Base-by-base conservation (phyloP, 805 yeast species). In the Candida broadrunensis region DNA sequence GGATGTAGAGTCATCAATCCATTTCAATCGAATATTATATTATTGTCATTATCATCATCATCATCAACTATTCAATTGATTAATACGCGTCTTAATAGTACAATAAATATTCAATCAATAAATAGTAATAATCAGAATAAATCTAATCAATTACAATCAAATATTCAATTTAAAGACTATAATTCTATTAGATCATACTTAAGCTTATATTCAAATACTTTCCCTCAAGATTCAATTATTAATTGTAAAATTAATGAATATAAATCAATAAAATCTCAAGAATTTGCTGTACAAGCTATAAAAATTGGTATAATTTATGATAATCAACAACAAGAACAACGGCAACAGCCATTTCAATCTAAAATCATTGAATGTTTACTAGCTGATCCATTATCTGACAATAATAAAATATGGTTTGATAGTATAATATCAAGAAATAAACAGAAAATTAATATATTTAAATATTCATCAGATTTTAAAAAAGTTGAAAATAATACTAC, bases 381-480 rank as follows among this genome's bases (percentile, higher is more conserved):
- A 30, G 67, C 74, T 1, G 74, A 70, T 41, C 75, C 75, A 5
- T 53, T 70, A 37, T 57, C 74, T 12, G 51, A 47, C 11, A 49
- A 48, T 11, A 66, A 62, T 42, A 43, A 51, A 17, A n/a, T 25
- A 12, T 66, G 73, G 73, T 63, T 60, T 19, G 36, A 52, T n/a
- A 36, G 46, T 20, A 43, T 70, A 4, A 48, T 33, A 6, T 33
- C 37, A 3, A 52, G 75, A 34, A 21, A 50, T 15, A 41, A 52
- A 9, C 23, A 39, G 1, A 41, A 42, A 8, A 58, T 54, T 33
- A 56, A 56, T 38, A 37, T 39, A 9, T 59, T 67, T 37, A 35
- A 37, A 5, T 59, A 50, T 29, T 42, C 43, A 2, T 42, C 42
- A 11, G 38, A 8, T 3, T 14, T 6, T 16, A 11, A 21, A 21